Evolutionary conservation across 2,329 filamentous ascomycete genomes (phyloP), one percentile per base, ranked within the genome.

Genomic region (Scedosporium dehoogii): DNA sequence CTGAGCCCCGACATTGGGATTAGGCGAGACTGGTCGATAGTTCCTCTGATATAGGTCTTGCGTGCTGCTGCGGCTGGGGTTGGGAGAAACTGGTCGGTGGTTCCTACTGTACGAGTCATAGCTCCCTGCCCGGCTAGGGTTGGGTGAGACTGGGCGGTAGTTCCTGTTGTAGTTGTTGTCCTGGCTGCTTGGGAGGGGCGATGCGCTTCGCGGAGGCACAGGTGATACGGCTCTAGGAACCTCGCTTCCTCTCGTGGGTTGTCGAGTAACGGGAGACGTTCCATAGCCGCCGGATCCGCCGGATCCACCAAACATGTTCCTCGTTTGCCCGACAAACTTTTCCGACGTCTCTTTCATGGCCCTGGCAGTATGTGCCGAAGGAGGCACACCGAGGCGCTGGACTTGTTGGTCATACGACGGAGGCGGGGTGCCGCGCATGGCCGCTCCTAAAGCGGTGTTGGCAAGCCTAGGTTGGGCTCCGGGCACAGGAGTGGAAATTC

Each of bases 331-430:
- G 23, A 89, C 85, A 70, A 93, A 97, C 73, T 92, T 92, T 69
- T 96, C 89, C 0, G 92, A 94, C 3, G 92, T 91, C 73, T 96
- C 90, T 71, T 96, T 91, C 96, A 99, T 99, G 58, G 94, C 91
- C 66, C 89, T 90, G 3, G 91, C 90, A 0, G 96, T 99, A 64
- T 96, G 91, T 1, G 94, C 94, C 2, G 93, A 92, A 63, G 93
- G 88, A 1, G 94, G 96, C 12, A 93, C 90, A 61, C 92, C 94
- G 3, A 97, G 82, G 63, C 90, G 84, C 71, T 89, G 90, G 56
- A 91, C 82, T 59, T 87, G 84, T 57, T 85, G 84, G 64, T 93
- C 89, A 70, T 97, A 97, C 0, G 90, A 91, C 3, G 93, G 93
- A 2, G 93, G 93, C 5, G 92, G 91, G 9, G 90, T 92, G 27